These are phyloP conservation scores for Microthlaspi erraticum DNA, from an alignment of 345 rosid genomes.

Conservation along the genomic window DNA sequence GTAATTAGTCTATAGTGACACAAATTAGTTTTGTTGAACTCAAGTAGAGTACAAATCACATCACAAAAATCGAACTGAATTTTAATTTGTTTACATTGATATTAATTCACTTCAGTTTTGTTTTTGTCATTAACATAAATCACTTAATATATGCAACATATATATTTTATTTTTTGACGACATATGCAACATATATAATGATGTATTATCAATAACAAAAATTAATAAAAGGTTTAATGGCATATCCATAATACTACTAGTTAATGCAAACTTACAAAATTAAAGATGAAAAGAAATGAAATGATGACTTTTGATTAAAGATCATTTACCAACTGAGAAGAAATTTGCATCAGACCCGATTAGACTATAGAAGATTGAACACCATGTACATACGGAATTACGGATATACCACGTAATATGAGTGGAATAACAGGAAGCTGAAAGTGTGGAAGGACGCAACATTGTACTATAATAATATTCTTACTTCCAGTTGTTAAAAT, in stretches of 20 bases:
- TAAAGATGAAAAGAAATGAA: no score
- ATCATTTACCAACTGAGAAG: no score
- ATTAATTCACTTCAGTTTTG: no score
- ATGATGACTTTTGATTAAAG: background rate
- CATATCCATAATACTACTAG: no score
- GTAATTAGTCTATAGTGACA: background rate
- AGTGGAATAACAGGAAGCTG: slow-evolving; percentile 31
- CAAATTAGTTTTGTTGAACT: background rate
- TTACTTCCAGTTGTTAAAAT: slow-evolving; percentile 36
- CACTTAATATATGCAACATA: no score
- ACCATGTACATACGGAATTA: background rate
- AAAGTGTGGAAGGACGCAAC: slow-evolving; percentile 34
- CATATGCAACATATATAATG: no score
- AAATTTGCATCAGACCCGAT: background rate
- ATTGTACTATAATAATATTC: slow-evolving; percentile 16
- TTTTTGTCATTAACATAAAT: no score
- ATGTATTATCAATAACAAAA: no score
- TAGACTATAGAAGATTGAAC: background rate
- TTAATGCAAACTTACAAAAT: no score
- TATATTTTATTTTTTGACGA: no score
- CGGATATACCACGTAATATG: slow-evolving; percentile 19
- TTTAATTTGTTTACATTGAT: background rate
- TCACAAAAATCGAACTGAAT: background rate
- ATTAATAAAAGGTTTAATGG: no score
- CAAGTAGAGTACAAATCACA: no score